Evolutionary conservation across 108 stramenopile genomes (phyloP).

Genomic region (Licmophora abbreviata): DNA sequence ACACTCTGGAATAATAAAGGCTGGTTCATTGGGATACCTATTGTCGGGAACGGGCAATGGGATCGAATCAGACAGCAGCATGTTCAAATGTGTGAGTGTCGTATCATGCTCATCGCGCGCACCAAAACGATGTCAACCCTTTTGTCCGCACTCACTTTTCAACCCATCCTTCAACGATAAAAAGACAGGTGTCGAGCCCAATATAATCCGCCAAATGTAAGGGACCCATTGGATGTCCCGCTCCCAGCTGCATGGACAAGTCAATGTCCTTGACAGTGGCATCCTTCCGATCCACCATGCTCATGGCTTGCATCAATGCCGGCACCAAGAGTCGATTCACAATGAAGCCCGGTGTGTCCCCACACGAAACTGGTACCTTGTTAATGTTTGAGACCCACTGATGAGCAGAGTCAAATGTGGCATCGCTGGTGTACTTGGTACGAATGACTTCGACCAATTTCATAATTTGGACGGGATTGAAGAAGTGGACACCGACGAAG

Average conservation of each 20-base stretch:
- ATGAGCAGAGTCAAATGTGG: constrained; percentile 72
- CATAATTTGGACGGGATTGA: constrained; percentile 96
- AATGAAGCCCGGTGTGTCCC: constrained; percentile 98
- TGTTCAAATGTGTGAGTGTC: too few relatives aligned
- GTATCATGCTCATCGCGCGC: too few relatives aligned
- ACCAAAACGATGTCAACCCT: too few relatives aligned
- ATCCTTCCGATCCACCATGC: constrained; percentile 92
- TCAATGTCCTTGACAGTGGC: constrained; percentile 92
- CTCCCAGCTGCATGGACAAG: constrained; percentile 93
- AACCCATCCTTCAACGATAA: constrained; percentile 80
- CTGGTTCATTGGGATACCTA: too few relatives aligned
- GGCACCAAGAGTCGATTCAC: constrained; percentile 97
- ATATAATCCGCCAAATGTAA: constrained; percentile 92
- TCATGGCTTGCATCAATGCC: constrained; percentile 82
- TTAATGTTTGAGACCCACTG: constrained; percentile 81
- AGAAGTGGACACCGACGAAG: constrained; percentile 98
- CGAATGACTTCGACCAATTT: constrained; percentile 95
- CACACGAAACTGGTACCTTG: constrained; percentile 86
- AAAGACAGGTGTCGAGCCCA: constrained; percentile 90
- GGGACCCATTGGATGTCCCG: constrained; percentile 99
- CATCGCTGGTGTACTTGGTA: constrained; percentile 78
- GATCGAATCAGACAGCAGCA: neutral
- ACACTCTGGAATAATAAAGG: constrained; percentile 89
- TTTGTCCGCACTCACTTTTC: too few relatives aligned
- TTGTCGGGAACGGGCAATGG: too few relatives aligned